Evolutionary conservation across 2,329 filamentous ascomycete genomes (phyloP).

Genomic region (Reticulascus tulasneorum): DNA sequence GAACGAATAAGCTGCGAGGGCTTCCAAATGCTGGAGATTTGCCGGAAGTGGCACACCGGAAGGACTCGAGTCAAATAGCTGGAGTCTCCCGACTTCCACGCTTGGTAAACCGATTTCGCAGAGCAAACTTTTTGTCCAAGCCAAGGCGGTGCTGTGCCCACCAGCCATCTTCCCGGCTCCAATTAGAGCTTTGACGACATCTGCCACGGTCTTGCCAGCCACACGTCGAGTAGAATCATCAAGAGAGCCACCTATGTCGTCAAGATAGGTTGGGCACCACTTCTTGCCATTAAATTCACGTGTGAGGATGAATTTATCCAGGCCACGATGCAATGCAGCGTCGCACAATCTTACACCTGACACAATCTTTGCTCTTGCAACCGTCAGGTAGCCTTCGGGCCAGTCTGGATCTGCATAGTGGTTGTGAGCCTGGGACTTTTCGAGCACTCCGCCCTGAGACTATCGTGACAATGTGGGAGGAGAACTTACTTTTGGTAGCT

Average conservation of each 20-base stretch:
- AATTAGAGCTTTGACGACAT: constrained; percentile 82
- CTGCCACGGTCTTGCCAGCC: constrained; percentile 78
- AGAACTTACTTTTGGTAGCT: constrained; percentile 42
- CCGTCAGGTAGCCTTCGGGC: constrained; percentile 73
- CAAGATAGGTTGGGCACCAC: constrained; percentile 65
- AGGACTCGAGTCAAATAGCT: constrained; percentile 40
- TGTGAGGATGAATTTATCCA: constrained; percentile 71
- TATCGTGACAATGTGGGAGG: not conserved
- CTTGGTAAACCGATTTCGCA: constrained; percentile 52
- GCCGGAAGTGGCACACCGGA: constrained; percentile 29
- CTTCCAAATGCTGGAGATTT: constrained; percentile 51
- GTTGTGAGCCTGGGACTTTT: too few species aligned
- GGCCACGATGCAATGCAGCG: constrained; percentile 56
- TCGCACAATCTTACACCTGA: constrained; percentile 70
- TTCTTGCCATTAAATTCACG: constrained; percentile 63
- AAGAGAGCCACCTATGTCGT: constrained; percentile 24
- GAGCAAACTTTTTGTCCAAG: constrained; percentile 64
- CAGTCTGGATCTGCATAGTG: constrained; percentile 60
- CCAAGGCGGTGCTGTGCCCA: constrained; percentile 57
- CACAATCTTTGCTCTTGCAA: constrained; percentile 65
- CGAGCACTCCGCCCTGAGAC: constrained; percentile 11
- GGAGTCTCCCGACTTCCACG: constrained; percentile 33
- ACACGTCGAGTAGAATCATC: constrained; percentile 29
- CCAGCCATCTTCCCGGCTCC: constrained; percentile 71
- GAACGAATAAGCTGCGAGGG: constrained; percentile 69